phyloP scores from a whole-genome alignment of 2,329 filamentous ascomycete species.

The Dothistroma septosporum region DNA sequence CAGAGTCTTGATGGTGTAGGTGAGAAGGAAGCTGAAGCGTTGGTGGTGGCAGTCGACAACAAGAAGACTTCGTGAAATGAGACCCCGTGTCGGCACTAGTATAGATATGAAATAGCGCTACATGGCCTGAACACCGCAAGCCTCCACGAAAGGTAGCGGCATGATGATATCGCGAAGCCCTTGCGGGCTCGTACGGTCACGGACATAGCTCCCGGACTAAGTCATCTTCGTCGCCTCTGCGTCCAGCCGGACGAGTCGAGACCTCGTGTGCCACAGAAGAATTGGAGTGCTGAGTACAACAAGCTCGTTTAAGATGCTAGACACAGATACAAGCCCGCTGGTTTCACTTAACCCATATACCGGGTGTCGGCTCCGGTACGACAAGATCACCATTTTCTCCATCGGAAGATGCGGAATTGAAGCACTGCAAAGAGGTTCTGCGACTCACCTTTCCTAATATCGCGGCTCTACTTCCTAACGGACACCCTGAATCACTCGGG shows the following conservation, averaged over 20 bases:
- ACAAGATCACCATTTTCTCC: background rate
- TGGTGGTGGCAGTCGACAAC: constrained; percentile 34
- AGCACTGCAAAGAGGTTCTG: background rate
- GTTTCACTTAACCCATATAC: background rate
- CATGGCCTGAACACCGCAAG: background rate
- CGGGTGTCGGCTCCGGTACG: background rate
- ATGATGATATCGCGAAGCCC: background rate
- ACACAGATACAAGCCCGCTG: background rate
- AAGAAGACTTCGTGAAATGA: constrained; percentile 8
- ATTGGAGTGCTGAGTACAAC: background rate
- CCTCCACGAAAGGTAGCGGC: background rate
- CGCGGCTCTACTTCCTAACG: background rate
- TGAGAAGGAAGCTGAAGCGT: constrained; percentile 30
- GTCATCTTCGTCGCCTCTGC: background rate
- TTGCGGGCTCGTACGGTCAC: background rate
- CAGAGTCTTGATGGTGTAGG: constrained; percentile 49
- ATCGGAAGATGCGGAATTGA: background rate
- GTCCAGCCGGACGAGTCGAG: background rate
- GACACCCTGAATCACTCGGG: background rate
- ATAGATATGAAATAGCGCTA: background rate
- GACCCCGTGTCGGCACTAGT: background rate
- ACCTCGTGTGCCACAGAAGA: background rate
- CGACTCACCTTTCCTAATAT: background rate
- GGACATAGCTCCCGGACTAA: background rate
- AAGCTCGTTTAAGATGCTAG: background rate